A percentile compares a stretch with the other conserved stretches of the same genome.
Conservation (phyloP, 768 basidiomycete species). For the Panellus pusillus region DNA sequence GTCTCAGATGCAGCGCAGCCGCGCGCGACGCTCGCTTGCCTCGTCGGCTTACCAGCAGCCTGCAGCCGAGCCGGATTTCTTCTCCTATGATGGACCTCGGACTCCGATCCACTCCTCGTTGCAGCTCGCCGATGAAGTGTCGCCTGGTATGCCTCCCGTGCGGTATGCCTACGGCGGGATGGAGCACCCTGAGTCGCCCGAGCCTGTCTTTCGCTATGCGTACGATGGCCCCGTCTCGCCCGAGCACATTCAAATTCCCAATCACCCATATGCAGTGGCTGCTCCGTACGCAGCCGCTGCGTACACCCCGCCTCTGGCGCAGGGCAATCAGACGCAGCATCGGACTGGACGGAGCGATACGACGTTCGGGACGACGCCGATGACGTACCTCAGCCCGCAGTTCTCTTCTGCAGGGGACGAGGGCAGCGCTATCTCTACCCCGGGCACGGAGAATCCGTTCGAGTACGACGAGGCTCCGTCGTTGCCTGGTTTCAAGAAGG, state of each 20-base stretch:
- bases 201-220: slow-evolving; percentile 16
- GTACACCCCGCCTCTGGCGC: neutral
- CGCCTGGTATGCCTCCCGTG: neutral
- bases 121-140: neutral
- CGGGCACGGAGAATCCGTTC: slow-evolving; percentile 16
- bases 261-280: neutral
- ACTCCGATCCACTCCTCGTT: neutral
- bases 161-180: slow-evolving; percentile 12
- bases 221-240: slow-evolving; percentile 17
- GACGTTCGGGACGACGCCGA: slow-evolving; percentile 13
- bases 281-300: neutral
- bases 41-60: too few species aligned
- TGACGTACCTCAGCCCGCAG: neutral
- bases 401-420: neutral
- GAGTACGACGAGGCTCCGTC: slow-evolving; percentile 10
- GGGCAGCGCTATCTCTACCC: neutral
- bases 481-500: neutral
- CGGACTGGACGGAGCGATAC: slow-evolving; percentile 14
- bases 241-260: neutral
- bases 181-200: slow-evolving; percentile 12
- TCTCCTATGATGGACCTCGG: too few species aligned
- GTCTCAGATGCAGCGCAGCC: slow-evolving; percentile 7
- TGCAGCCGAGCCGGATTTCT: too few species aligned
- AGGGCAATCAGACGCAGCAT: slow-evolving; percentile 1
- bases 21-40: too few species aligned